A percentile compares a stretch with the other conserved stretches of the same genome.
Evolutionary conservation across 192 early-diverging fungal genomes (phyloP).

Genomic region (Coemansia sp.): DNA sequence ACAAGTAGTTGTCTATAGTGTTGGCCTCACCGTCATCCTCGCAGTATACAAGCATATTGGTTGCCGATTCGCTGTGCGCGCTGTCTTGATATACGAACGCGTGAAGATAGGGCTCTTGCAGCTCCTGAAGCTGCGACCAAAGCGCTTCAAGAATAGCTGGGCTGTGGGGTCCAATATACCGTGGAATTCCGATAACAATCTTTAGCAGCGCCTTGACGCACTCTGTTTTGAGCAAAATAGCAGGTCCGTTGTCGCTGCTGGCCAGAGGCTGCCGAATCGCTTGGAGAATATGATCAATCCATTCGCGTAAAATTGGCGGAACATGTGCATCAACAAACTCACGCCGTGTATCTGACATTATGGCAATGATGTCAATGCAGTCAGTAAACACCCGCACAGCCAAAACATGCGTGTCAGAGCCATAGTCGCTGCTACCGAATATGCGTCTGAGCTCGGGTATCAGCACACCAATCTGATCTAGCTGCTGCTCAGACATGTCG

Average conservation of each 20-base stretch:
- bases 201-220: slow-evolving; percentile 42
- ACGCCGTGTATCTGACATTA: slow-evolving; percentile 76
- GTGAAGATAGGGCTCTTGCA: slow-evolving; percentile 39
- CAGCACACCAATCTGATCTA: slow-evolving; percentile 77
- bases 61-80: slow-evolving; percentile 40
- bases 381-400: slow-evolving; percentile 81
- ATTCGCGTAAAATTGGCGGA: slow-evolving; percentile 72
- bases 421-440: slow-evolving; percentile 51
- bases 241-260: slow-evolving; percentile 21
- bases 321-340: slow-evolving; percentile 68
- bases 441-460: slow-evolving; percentile 85
- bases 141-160: slow-evolving; percentile 30
- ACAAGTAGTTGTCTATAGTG: slow-evolving; percentile 38
- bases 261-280: slow-evolving; percentile 60
- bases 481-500: slow-evolving; percentile 85
- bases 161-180: slow-evolving; percentile 29
- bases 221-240: slow-evolving; percentile 46
- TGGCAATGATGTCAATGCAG: slow-evolving; percentile 81
- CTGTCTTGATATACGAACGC: slow-evolving; percentile 50
- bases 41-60: slow-evolving; percentile 28
- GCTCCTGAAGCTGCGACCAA: slow-evolving; percentile 39
- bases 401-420: slow-evolving; percentile 61
- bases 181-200: slow-evolving; percentile 25
- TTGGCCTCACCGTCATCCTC: slow-evolving; percentile 37
- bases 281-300: slow-evolving; percentile 70